These are phyloP conservation scores for Bonia amplexicaulis DNA, from an alignment of 176 grass and related monocot genomes.

Conservation along the genomic window DNA sequence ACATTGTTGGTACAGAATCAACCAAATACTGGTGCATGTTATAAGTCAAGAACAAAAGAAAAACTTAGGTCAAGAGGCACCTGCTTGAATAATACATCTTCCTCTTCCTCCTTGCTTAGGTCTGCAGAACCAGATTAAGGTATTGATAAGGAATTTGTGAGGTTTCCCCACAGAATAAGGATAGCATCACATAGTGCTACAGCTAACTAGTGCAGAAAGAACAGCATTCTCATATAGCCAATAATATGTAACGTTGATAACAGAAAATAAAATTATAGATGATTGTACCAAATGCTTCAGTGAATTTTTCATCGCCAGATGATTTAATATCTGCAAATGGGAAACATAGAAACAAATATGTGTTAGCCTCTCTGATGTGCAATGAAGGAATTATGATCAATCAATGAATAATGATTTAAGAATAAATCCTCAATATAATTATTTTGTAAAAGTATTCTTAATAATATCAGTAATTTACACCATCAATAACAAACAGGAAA, in stretches of 20 bases:
- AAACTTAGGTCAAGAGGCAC: slow-evolving; percentile 18
- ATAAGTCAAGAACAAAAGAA: background rate
- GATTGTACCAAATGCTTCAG: slow-evolving; percentile 77
- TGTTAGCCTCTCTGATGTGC: slow-evolving; percentile 6
- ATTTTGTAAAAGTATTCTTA: background rate
- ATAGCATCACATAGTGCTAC: background rate
- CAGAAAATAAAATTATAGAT: slow-evolving; percentile 21
- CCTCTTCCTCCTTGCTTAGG: slow-evolving; percentile 73
- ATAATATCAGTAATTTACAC: slow-evolving; percentile 19
- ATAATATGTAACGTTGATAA: background rate
- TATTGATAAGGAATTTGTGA: background rate
- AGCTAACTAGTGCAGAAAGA: slow-evolving; percentile 9
- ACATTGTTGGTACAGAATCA: background rate
- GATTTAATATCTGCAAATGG: slow-evolving; percentile 66
- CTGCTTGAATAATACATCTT: slow-evolving; percentile 96
- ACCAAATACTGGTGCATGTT: background rate
- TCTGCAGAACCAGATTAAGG: slow-evolving; percentile 53
- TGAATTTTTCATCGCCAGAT: slow-evolving; percentile 68
- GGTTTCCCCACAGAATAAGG: background rate
- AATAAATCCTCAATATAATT: background rate
- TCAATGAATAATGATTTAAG: background rate
- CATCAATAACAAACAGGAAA: slow-evolving; percentile 10
- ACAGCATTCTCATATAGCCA: background rate
- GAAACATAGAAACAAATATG: background rate
- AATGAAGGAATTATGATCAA: background rate